Conservation (phyloP, 768 basidiomycete species). For the Lyophyllum decastes region DNA sequence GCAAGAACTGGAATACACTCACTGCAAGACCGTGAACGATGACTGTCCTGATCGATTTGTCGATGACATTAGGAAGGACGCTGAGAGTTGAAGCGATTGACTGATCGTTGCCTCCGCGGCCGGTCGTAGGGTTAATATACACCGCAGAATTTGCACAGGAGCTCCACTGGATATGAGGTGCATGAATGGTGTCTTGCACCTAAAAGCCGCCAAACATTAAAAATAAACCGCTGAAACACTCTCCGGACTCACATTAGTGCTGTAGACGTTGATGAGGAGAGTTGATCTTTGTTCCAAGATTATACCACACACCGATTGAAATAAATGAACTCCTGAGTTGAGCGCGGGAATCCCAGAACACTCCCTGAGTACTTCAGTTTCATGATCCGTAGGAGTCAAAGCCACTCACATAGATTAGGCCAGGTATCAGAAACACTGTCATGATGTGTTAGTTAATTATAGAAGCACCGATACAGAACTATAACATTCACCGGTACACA, state of each 20-base stretch:
- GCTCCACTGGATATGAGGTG: conserved; percentile 61
- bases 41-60: conserved; percentile 62
- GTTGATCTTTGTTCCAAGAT: background rate
- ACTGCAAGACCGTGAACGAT: conserved; percentile 69
- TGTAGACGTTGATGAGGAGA: conserved; percentile 4
- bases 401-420: conserved; percentile 42
- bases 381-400: background rate
- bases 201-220: conserved; percentile 5
- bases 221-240: background rate
- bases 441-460: background rate
- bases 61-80: conserved; percentile 69
- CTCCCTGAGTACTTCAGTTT: conserved; percentile 35
- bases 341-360: conserved; percentile 70
- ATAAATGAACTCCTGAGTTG: conserved; percentile 56
- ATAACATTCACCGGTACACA: conserved; percentile 42
- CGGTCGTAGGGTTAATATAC: conserved; percentile 46
- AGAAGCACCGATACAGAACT: background rate
- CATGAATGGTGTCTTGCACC: conserved; percentile 60
- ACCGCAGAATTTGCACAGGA: conserved; percentile 54
- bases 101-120: conserved; percentile 42
- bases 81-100: conserved; percentile 62
- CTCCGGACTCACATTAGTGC: conserved; percentile 34
- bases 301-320: conserved; percentile 44
- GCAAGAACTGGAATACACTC: conserved; percentile 26
- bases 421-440: conserved; percentile 52